A percentile compares a stretch with the other conserved stretches of the same genome.
These are phyloP conservation scores for Kuraishia molischiana DNA, from an alignment of 805 yeast genomes.

Conservation along the genomic window DNA sequence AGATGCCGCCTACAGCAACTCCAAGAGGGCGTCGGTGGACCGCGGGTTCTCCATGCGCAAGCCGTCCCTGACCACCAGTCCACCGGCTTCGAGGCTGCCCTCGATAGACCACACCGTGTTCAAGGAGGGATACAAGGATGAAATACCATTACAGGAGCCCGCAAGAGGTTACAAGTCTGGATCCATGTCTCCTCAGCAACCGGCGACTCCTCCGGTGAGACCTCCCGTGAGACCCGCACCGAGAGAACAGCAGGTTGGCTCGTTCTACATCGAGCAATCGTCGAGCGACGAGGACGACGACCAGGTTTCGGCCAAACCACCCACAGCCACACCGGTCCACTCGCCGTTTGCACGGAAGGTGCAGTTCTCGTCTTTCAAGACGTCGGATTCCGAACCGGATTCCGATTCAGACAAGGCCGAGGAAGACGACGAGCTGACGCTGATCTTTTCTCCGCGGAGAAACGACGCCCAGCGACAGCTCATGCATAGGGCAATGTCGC, in stretches of 20 bases:
- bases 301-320: background rate
- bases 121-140: background rate
- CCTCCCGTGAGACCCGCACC: background rate
- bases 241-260: background rate
- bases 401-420: conserved; percentile 30
- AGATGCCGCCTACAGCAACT: background rate
- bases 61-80: background rate
- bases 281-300: background rate
- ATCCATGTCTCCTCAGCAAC: no score
- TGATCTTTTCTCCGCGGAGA: conserved; percentile 32
- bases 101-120: background rate
- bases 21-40: no score
- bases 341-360: background rate
- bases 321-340: background rate
- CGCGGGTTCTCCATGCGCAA: background rate
- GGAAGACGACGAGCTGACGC: conserved; percentile 31
- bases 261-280: background rate
- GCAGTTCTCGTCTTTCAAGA: background rate
- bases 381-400: conserved; percentile 9
- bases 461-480: conserved; percentile 18
- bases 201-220: background rate
- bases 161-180: background rate
- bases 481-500: conserved; percentile 27
- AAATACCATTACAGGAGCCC: background rate
- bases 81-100: background rate